phyloP scores from a whole-genome alignment of 2,329 filamentous ascomycete species.

The Aspergillus niger region DNA sequence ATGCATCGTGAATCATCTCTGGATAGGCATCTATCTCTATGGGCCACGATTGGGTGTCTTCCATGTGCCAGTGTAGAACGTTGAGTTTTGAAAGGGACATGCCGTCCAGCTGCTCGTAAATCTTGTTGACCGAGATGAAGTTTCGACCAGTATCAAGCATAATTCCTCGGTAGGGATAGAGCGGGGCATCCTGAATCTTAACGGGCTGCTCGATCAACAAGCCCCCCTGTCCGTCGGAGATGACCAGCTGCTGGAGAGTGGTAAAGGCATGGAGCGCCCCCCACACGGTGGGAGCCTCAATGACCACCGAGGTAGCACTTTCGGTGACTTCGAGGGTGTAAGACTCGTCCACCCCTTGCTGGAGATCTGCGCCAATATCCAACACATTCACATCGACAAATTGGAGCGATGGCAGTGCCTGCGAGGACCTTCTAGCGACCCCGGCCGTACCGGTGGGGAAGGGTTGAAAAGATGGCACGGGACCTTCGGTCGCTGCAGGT shows the following conservation, averaged over 20 bases:
- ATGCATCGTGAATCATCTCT: constrained; percentile 57
- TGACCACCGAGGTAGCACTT: constrained; percentile 45
- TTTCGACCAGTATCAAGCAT: constrained; percentile 60
- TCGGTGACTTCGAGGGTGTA: constrained; percentile 52
- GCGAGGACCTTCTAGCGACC: constrained; percentile 31
- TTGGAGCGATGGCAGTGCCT: constrained; percentile 37
- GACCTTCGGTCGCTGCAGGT: constrained; percentile 55
- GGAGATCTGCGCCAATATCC: constrained; percentile 50
- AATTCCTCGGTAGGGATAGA: constrained; percentile 58
- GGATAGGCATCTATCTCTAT: constrained; percentile 53
- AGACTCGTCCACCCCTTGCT: constrained; percentile 61
- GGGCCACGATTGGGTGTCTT: constrained; percentile 60
- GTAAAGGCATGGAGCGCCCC: constrained; percentile 59
- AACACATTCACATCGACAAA: constrained; percentile 50
- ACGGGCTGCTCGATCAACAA: constrained; percentile 58
- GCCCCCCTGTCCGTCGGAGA: constrained; percentile 48
- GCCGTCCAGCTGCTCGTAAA: constrained; percentile 57
- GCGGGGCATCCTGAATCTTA: constrained; percentile 52
- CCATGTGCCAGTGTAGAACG: constrained; percentile 60
- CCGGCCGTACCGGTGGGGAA: constrained; percentile 50
- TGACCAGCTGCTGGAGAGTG: constrained; percentile 59
- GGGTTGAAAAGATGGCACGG: constrained; percentile 51
- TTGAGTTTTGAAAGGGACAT: constrained; percentile 61
- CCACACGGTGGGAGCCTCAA: constrained; percentile 55
- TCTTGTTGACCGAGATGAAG: constrained; percentile 54